phyloP scores from a whole-genome alignment of 345 rosid genomes.

The Euphorbia lathyris region DNA sequence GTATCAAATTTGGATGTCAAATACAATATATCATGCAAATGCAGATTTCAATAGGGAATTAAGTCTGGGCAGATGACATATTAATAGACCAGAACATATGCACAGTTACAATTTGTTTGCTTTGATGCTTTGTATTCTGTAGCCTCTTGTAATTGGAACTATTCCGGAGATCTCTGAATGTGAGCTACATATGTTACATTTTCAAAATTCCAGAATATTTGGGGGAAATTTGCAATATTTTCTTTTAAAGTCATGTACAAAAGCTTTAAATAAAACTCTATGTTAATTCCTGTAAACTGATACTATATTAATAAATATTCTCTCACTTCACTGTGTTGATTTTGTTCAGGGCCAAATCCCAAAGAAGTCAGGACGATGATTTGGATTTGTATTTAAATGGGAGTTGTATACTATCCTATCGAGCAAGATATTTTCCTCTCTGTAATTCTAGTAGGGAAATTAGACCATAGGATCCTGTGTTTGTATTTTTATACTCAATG shows the following conservation, averaged over 20 bases:
- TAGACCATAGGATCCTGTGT: background rate
- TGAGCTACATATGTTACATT: background rate
- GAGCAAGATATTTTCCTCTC: background rate
- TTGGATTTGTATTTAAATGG: background rate
- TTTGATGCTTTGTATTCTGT: background rate
- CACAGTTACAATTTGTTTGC: background rate
- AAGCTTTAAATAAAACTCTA: background rate
- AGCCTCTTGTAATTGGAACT: background rate
- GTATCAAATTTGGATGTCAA: background rate
- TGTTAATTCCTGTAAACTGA: background rate
- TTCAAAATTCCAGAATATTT: background rate
- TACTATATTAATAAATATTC: background rate
- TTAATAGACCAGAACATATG: background rate
- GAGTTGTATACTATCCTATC: background rate
- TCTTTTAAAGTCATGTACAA: background rate
- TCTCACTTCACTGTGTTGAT: background rate
- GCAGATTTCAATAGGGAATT: background rate
- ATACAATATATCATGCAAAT: too few species aligned
- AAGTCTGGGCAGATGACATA: background rate
- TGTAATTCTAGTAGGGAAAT: too few species aligned
- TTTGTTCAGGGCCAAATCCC: conserved; percentile 15
- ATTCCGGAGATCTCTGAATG: background rate
- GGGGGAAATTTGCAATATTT: background rate
- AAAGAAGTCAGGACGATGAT: conserved; percentile 19
- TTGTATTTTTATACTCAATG: background rate